phyloP scores from a whole-genome alignment of 768 basidiomycete species.

The Lactarius pseudohatsudake region DNA sequence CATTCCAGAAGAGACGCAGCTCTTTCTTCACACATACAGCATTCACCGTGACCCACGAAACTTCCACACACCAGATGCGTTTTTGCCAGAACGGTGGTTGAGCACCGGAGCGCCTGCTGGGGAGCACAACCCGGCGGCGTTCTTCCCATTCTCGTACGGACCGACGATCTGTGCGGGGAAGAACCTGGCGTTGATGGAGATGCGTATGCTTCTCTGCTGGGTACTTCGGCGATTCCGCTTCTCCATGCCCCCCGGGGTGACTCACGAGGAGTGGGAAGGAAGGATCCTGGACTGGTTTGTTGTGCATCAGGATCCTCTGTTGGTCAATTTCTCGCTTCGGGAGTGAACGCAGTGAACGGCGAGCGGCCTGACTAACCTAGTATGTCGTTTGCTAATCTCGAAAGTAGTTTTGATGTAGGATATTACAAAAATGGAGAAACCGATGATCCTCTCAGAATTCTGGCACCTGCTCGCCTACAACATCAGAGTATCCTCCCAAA shows the following conservation, averaged over 20 bases:
- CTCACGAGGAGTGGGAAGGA: background rate
- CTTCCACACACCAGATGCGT: background rate
- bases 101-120: background rate
- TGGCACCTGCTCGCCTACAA: background rate
- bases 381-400: too few species aligned
- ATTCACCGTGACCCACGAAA: background rate
- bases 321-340: background rate
- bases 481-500: background rate
- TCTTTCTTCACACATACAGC: background rate
- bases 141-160: background rate
- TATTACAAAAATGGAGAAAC: too few species aligned
- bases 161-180: background rate
- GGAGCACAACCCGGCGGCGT: background rate
- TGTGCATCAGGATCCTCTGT: background rate
- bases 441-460: too few species aligned
- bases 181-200: background rate
- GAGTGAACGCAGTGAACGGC: background rate
- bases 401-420: too few species aligned
- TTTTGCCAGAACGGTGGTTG: background rate
- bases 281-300: background rate
- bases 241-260: background rate
- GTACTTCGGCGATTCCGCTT: background rate
- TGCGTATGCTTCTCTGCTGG: background rate
- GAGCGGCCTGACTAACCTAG: too few species aligned
- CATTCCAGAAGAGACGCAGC: background rate